Percentiles rank a stretch among this genome's conserved stretches.
Evolutionary conservation across 169 alveolate species (phyloP).

Genomic region (Eimeria praecox): DNA sequence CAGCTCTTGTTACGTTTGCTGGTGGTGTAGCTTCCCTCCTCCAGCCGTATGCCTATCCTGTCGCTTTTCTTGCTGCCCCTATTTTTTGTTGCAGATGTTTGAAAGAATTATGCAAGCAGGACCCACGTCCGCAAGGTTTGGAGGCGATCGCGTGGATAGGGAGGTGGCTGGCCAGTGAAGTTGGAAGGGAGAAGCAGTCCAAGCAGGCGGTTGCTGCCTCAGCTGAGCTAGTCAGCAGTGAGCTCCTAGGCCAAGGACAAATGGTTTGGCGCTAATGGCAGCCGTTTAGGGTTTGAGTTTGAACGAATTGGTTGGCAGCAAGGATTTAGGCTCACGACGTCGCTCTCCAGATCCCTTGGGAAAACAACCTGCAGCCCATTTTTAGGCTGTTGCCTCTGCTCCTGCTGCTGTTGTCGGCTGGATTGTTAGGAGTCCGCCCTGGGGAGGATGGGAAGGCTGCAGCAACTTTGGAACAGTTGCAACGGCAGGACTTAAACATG

Average conservation of each 20-base stretch:
- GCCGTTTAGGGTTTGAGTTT: background rate
- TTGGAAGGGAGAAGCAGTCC: slow-evolving; percentile 2
- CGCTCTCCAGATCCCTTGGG: background rate
- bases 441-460: slow-evolving; percentile 29
- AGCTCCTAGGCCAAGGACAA: background rate
- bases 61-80: background rate
- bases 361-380: background rate
- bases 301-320: background rate
- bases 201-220: slow-evolving; percentile 24
- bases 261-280: background rate
- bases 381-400: background rate
- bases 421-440: slow-evolving; percentile 55
- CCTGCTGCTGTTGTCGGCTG: background rate
- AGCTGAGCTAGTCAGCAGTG: slow-evolving; percentile 1
- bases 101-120: slow-evolving; percentile 9
- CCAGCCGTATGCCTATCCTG: background rate
- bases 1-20: background rate
- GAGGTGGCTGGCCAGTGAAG: slow-evolving; percentile 21
- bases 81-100: slow-evolving; percentile 27
- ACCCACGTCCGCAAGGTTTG: slow-evolving; percentile 52
- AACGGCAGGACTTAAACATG: slow-evolving; percentile 3
- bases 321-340: background rate
- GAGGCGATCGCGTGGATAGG: slow-evolving; percentile 56
- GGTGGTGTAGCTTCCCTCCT: background rate
- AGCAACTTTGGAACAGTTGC: background rate